Base-by-base conservation (phyloP, 305 asterid genomes). In the Solanum hybrid region DNA sequence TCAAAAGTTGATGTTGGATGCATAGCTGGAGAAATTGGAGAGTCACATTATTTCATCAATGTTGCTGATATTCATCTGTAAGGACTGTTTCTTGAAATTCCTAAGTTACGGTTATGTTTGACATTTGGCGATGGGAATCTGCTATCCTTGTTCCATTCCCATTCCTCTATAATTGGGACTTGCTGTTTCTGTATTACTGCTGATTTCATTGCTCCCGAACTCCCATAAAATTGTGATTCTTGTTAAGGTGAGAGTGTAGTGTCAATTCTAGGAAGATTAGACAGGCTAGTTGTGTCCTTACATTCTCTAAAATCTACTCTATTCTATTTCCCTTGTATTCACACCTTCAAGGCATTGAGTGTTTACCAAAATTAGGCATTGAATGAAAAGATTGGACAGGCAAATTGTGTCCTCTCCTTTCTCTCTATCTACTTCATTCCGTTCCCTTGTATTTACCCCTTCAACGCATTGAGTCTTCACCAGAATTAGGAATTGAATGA, bases 41-140 rank as follows among this genome's bases (percentile, higher is more conserved):
- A 94, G 87, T 92, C 94, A 29, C 98, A 97, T 90, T 95, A 96
- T 91, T 97, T 97, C 90, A 92, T 96, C 94, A 97, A 97, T 91
- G 98, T 96, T 89, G 98, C 99, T 12, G 98, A 97, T 90, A 86
- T 95, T 90, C 98, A 97, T 95, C 91, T 97, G 99, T 96, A 94
- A 94, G 98, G 89, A 90, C 35, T 71, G 18, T 51, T 90, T 87
- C 79, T 86, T 88, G 67, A 82, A 86, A 69, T 89, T 81, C 74
- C 64, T 42, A 35, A 37, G 39, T 84, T 31, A 80, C 4, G n/a
- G 69, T 51, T 76, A 64, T 78, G 81, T 74, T 67, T 61, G 36
- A 14, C 61, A 51, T 11, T 51, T 85, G 46, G 46, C 7, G 88
- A 85, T 33, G 75, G 12, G 76, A 85, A 57, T 85, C 75, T 51